phyloP scores from a whole-genome alignment of 2,329 filamentous ascomycete genomes.

The Clarireedia homoeocarpa region DNA sequence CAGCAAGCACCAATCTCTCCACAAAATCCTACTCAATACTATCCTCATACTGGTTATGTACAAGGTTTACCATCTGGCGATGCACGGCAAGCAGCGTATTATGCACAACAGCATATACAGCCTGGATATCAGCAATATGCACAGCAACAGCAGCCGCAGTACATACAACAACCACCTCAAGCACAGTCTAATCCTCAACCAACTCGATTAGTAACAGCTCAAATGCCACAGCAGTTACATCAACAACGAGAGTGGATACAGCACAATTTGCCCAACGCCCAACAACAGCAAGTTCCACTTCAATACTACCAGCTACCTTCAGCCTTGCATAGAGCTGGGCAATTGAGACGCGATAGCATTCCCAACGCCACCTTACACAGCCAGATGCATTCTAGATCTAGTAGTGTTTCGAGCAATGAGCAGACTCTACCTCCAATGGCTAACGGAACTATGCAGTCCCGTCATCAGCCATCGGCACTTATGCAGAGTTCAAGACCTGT shows the following conservation, averaged over 20 bases:
- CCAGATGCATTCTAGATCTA: slow-evolving; percentile 7
- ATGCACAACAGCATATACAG: background rate
- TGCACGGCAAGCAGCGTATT: background rate
- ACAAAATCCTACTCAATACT: background rate
- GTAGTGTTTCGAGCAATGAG: slow-evolving; percentile 1
- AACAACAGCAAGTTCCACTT: background rate
- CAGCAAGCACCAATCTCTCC: background rate
- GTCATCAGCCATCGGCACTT: background rate
- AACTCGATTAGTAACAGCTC: slow-evolving; percentile 1
- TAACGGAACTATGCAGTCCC: background rate
- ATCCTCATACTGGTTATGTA: background rate
- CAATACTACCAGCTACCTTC: slow-evolving; percentile 11
- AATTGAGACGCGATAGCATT: slow-evolving; percentile 11
- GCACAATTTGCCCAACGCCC: background rate
- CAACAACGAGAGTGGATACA: background rate
- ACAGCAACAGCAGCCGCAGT: slow-evolving; percentile 13
- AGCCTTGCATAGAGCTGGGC: slow-evolving; percentile 12
- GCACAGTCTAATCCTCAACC: slow-evolving; percentile 5
- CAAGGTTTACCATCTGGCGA: background rate
- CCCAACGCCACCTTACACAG: slow-evolving; percentile 3
- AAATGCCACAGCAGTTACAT: background rate
- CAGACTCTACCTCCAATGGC: background rate
- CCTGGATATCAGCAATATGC: slow-evolving; percentile 4
- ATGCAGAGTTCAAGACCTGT: background rate
- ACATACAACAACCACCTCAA: slow-evolving; percentile 5